Conservation (phyloP, 768 basidiomycete genomes). For the Suillus subluteus region DNA sequence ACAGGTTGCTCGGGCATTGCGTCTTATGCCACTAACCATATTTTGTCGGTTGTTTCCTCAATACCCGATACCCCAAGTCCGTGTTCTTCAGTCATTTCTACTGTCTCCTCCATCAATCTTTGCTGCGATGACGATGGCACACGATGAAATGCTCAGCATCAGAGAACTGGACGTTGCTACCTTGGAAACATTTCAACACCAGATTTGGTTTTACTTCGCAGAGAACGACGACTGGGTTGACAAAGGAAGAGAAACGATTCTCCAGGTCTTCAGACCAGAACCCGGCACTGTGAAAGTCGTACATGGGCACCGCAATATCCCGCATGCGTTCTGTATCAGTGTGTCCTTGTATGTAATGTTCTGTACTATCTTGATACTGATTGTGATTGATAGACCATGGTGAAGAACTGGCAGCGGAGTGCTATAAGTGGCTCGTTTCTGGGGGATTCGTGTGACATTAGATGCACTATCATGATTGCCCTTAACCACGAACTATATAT, state of each 20-base stretch:
- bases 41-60: conserved; percentile 48
- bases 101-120: conserved; percentile 53
- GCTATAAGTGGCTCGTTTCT: conserved; percentile 45
- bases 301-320: conserved; percentile 51
- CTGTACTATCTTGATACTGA: conserved; percentile 6
- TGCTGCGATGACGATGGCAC: conserved; percentile 61
- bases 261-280: conserved; percentile 43
- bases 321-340: conserved; percentile 80
- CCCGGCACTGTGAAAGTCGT: conserved; percentile 40
- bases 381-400: conserved; percentile 48
- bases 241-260: conserved; percentile 48
- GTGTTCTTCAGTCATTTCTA: conserved; percentile 52
- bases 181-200: conserved; percentile 42
- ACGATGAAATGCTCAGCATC: conserved; percentile 71
- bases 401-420: conserved; percentile 51
- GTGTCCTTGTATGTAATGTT: conserved; percentile 28
- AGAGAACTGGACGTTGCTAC: conserved; percentile 51
- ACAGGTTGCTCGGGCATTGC: conserved; percentile 46
- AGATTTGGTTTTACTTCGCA: conserved; percentile 61
- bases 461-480: neutral
- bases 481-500: neutral
- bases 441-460: neutral
- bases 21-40: conserved; percentile 44
- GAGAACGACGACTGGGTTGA: conserved; percentile 73
- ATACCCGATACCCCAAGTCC: conserved; percentile 53